Evolutionary conservation across 1,139 yeast species (phyloP), one percentile per base, ranked within the genome.

Genomic region (Protomyces inouyei): DNA sequence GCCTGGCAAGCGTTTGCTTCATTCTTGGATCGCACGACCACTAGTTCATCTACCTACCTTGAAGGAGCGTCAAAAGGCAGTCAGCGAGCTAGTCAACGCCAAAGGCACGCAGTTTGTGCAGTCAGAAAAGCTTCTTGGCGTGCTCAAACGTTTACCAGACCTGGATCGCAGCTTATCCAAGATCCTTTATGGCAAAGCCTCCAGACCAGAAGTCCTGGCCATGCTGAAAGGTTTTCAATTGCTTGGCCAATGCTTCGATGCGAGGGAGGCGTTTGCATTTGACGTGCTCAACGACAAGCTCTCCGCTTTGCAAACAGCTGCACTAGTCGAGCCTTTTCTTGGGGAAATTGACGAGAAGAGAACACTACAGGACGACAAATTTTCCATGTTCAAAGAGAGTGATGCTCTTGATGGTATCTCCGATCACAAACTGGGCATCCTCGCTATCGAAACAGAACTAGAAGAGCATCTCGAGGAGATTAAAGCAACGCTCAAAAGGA

Each of bases 21-120:
- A 79, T 40, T 78, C 81, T 59, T 93, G 98, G 98, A 76, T 92
- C 0, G 79, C 85, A 0, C 78, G 81, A 67, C 98, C 98, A 0
- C 77, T 92, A 43, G 75, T 83, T 0, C 79, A 84, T 52, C 75
- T 78, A 37, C 77, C 75, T 0, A 75, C 75, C n/a, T 85, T 91
- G 4, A 81, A 81, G 65, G 78, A 79, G 23, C 79, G 98, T 45
- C 76, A 81, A 1, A 81, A 82, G 48, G 92, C 96, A 0, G 80
- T 90, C 2, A 82, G 80, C 2, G 87, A 86, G 68, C 76, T 91
- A 52, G 77, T 77, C n/a, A 56, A 66, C n/a, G 64, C 64, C n/a
- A 23, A 40, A 18, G 52, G 32, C 0, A 70, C 72, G 18, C 64
- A 67, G 35, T 70, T 69, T 32, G 70, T 72, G 10, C 57, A 68